Evolutionary conservation across 345 rosid species (phyloP), one percentile per base, ranked within the genome.

Genomic region (Stellera chamaejasme): DNA sequence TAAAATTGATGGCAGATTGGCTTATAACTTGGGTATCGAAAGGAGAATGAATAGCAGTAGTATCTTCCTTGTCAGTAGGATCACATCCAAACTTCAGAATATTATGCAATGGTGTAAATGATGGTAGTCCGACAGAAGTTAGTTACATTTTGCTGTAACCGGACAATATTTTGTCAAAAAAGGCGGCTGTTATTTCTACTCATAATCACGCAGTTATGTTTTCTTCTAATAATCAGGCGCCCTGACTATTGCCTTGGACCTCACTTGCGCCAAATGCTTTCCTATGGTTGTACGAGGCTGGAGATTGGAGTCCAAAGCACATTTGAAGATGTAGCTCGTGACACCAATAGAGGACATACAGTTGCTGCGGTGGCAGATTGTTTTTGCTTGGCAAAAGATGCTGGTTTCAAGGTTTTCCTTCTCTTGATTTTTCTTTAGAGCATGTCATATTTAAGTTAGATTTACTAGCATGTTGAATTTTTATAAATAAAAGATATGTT

Each of bases 281-380:
- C 79, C 6, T 90, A 90, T 79, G 99, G 97, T 51, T 94, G 97
- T 67, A 94, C 99, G 48, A 75, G 97, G 59, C 72, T 94, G 69
- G 99, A 87, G 83, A 94, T 94, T 48, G 99, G 97, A 69, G 97
- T 94, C 61, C 99, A 94, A 70, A 94, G 99, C 88, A 94, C 97
- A 23, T 94, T 87, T 67, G 99, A 94, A 73, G 97, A 90, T 83
- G 96, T 94, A 65, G 97, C 99, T 43, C 93, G 79, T 58, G 97
- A 94, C 72, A 90, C 99, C 45, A 90, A 94, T 56, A 80, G 99
- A 76, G 99, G 99, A 43, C 97, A 94, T 69, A 94, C 97, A 0
- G 97, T 90, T 63, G 97, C 96, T 48, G 97, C 99, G 10, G 97
- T 94, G 19, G 99, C 97, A 48, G 97, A 94, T 78, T 94, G 99